These are phyloP conservation scores for Carpinus viminea DNA, from an alignment of 306 rosid species.

Conservation along the genomic window DNA sequence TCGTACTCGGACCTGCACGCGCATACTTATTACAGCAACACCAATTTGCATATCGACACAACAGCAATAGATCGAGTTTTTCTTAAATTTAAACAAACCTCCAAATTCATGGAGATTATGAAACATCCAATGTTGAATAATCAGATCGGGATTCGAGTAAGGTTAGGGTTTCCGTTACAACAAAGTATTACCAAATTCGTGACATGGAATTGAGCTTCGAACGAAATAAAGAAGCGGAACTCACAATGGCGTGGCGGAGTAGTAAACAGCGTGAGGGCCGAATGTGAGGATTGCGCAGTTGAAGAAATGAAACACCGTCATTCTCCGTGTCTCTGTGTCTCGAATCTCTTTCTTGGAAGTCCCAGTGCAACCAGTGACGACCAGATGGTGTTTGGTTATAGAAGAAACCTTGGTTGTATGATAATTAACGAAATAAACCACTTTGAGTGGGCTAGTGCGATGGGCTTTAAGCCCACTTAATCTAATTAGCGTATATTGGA, in stretches of 20 bases:
- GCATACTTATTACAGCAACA: slow-evolving; percentile 9
- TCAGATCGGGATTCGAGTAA: neutral
- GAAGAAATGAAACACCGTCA: slow-evolving; percentile 97
- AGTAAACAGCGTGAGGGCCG: slow-evolving; percentile 99
- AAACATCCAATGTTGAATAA: neutral
- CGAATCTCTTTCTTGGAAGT: neutral
- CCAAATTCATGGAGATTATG: neutral
- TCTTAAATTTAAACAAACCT: neutral
- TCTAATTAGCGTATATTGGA: neutral
- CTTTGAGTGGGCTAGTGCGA: neutral
- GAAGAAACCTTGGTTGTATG: neutral
- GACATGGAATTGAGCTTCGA: neutral
- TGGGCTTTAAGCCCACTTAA: neutral
- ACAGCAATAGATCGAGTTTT: neutral
- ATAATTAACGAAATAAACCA: neutral
- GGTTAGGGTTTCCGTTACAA: neutral
- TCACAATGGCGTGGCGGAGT: slow-evolving; percentile 93
- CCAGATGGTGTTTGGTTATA: neutral
- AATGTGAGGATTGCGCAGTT: slow-evolving; percentile 98
- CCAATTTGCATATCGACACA: neutral
- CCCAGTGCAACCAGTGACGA: neutral
- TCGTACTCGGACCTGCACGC: slow-evolving; percentile 92
- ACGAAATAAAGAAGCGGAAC: neutral
- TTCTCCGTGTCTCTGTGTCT: slow-evolving; percentile 22
- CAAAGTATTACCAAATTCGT: neutral